These are phyloP conservation scores for Phyllosticta ampelicida DNA, from an alignment of 2,329 filamentous ascomycete species.

Conservation along the genomic window DNA sequence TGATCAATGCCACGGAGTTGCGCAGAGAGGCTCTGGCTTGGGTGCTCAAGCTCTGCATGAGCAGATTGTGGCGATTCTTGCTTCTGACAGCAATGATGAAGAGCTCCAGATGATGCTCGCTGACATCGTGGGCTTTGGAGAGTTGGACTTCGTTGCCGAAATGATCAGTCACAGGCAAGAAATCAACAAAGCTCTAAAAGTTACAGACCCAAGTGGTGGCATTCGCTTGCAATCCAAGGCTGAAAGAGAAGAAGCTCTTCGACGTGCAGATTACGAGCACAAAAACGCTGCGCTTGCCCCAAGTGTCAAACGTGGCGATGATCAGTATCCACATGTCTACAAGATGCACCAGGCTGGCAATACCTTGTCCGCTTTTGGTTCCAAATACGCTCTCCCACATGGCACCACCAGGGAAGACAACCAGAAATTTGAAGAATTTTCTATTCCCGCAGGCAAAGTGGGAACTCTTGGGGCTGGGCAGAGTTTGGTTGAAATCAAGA, in stretches of 20 bases:
- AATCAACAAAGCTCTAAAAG: constrained; percentile 36
- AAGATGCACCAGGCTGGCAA: constrained; percentile 75
- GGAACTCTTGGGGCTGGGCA: constrained; percentile 62
- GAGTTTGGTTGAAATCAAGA: constrained; percentile 65
- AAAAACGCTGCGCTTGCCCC: constrained; percentile 65
- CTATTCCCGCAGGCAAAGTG: constrained; percentile 70
- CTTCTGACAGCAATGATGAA: constrained; percentile 57
- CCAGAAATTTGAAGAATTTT: constrained; percentile 77
- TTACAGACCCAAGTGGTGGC: constrained; percentile 32
- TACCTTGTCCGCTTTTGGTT: constrained; percentile 66
- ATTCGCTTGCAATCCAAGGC: constrained; percentile 58
- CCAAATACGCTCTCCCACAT: constrained; percentile 69
- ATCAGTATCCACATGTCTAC: constrained; percentile 90
- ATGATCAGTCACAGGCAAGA: constrained; percentile 68
- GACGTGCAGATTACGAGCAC: constrained; percentile 67
- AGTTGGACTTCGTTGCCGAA: constrained; percentile 86
- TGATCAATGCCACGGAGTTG: constrained; percentile 55
- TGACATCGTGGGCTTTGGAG: constrained; percentile 85
- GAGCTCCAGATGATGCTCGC: constrained; percentile 85
- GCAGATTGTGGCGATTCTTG: constrained; percentile 66
- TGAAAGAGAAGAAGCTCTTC: constrained; percentile 69
- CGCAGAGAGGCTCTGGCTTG: constrained; percentile 54
- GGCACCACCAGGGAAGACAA: constrained; percentile 63
- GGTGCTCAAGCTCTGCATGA: constrained; percentile 60
- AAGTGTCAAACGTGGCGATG: constrained; percentile 57